phyloP scores from a whole-genome alignment of 1,139 yeast species.

The Hemisphaericaspora subhashii region DNA sequence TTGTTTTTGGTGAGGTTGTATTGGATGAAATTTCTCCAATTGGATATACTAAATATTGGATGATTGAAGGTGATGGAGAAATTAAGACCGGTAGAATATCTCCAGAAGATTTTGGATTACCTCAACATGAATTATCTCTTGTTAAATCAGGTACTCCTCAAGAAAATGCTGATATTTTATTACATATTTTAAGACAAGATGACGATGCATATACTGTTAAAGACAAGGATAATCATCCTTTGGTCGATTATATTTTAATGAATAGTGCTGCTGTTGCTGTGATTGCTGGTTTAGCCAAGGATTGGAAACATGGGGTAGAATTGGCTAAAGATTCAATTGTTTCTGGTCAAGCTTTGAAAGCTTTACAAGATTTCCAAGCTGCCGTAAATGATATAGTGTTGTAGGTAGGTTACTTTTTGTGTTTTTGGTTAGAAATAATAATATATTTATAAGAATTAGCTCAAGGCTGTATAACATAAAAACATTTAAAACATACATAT shows the following conservation, averaged over 20 bases:
- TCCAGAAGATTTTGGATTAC: conserved; percentile 76
- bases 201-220: conserved; percentile 37
- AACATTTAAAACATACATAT: background rate
- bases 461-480: too few relatives aligned
- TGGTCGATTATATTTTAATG: conserved; percentile 82
- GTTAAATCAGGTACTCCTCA: conserved; percentile 87
- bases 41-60: conserved; percentile 82
- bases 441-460: too few relatives aligned
- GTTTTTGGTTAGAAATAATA: background rate
- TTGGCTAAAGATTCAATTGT: conserved; percentile 68
- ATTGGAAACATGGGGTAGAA: conserved; percentile 77
- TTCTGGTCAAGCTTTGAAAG: conserved; percentile 62
- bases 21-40: conserved; percentile 91
- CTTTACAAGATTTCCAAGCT: conserved; percentile 57
- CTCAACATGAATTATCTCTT: conserved; percentile 63
- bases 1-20: conserved; percentile 90
- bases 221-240: conserved; percentile 47
- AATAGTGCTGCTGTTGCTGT: conserved; percentile 87
- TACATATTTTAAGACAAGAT: conserved; percentile 58
- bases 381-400: conserved; percentile 28
- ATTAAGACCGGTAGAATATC: conserved; percentile 39
- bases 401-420: background rate
- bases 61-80: conserved; percentile 48
- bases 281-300: conserved; percentile 62
- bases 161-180: conserved; percentile 71